Evolutionary conservation across 2,329 filamentous ascomycete genomes (phyloP), one percentile per base, ranked within the genome.

Genomic region (Nemania diffusa): DNA sequence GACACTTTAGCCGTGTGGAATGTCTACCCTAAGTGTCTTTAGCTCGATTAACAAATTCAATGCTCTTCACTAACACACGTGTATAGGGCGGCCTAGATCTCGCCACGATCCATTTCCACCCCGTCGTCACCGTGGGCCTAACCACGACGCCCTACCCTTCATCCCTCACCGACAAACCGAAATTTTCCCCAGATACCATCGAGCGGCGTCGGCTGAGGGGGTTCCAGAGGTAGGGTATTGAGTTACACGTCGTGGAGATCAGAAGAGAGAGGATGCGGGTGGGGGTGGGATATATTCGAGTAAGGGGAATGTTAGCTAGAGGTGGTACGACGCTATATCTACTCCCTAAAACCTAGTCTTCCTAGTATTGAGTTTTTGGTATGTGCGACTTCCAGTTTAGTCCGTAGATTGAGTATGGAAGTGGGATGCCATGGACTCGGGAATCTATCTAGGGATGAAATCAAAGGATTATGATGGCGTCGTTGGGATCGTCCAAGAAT

Each of bases 71-170:
- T 52, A 17, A 52, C 32, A 42, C 20, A 4, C 13, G 3, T 11
- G 13, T 32, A 22, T 34, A 68, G 62, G 66, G 58, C 26, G 62
- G 62, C 4, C 62, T 32, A 40, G 57, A 57, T n/a, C 53, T 62
- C 9, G 62, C 62, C 6, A 57, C 57, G 22, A 62, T 68, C n/a
- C 22, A 61, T 29, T 65, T 50, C 52, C 62, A 68, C 42, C 66
- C 66, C n/a, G 24, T 11, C 15, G 57, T 62, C 27, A 50, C 65
- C 32, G 42, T 55, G 6, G 62, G 62, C 51, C 42, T 68, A 6
- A 65, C 40, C 20, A 44, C 57, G 22, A 68, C 62, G 9, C 51
- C 62, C 9, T 62, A 62, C 37, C 56, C 62, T 5, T 40, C 65
- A 34, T 65, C 62, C 57, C 46, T 68, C 3, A 42, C 22, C 17